A percentile compares a stretch with the other conserved stretches of the same genome.
These are phyloP conservation scores for Candida patagonica DNA, from an alignment of 805 yeast species.

Conservation along the genomic window DNA sequence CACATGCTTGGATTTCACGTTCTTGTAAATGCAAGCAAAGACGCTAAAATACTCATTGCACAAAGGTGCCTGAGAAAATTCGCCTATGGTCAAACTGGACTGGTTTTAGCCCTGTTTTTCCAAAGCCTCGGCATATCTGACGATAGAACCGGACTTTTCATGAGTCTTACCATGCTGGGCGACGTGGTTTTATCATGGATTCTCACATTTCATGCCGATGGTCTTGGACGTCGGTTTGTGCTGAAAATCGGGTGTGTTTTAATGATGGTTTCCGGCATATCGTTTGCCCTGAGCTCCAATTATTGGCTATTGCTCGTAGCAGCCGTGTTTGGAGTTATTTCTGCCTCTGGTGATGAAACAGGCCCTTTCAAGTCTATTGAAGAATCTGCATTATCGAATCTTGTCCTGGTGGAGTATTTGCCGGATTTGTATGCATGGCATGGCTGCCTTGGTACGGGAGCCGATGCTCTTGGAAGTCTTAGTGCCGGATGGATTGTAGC, in stretches of 20 bases:
- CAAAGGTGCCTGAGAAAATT: conserved; percentile 63
- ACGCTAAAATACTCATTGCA: conserved; percentile 54
- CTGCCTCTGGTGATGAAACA: conserved; percentile 84
- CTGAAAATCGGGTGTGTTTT: conserved; percentile 53
- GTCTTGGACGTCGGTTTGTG: conserved; percentile 56
- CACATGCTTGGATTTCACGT: no score
- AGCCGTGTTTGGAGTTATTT: conserved; percentile 76
- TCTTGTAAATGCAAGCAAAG: no score
- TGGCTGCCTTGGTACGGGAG: conserved; percentile 57
- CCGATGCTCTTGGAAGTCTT: conserved; percentile 67
- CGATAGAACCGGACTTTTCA: conserved; percentile 59
- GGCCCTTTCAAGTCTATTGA: conserved; percentile 87
- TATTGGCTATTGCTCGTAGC: conserved; percentile 52
- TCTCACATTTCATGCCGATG: conserved; percentile 71
- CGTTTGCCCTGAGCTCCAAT: conserved; percentile 49
- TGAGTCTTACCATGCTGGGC: conserved; percentile 73
- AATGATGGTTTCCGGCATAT: conserved; percentile 60
- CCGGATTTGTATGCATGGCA: conserved; percentile 72
- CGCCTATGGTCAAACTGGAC: conserved; percentile 73
- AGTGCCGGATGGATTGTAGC: conserved; percentile 39
- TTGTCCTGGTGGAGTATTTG: conserved; percentile 40
- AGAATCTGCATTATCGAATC: conserved; percentile 72
- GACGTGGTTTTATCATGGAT: conserved; percentile 63
- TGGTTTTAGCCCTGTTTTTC: conserved; percentile 62
- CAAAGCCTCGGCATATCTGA: conserved; percentile 47